Evolutionary conservation across 164 flowering plant genomes (phyloP), one percentile per base, ranked within the genome.

Genomic region (Chimonanthus salicifolius): DNA sequence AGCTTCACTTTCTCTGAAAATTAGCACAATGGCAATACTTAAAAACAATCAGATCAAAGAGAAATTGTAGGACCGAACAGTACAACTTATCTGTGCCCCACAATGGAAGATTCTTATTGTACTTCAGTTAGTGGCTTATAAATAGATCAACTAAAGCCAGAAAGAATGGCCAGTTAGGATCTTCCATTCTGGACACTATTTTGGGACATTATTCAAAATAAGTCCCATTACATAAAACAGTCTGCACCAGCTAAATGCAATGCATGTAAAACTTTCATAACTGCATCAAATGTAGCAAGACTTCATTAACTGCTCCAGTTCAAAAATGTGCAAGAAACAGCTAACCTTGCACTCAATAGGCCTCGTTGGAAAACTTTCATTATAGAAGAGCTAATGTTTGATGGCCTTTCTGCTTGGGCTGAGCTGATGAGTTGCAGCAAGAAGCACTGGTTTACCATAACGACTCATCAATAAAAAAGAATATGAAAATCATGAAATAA

Each of bases 331-430:
- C 50, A 6, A 51, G 65, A 69, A 18, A 51, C 62, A 46, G 58
- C 33, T 47, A 70, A 94, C 98, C 91, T 94, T 76, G 89, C 88
- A 83, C 77, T 84, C 77, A 94, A 58, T 70, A 92, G 97, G 71
- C 99, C 97, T 45, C 90, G 85, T 78, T 94, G 99, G 78, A 94
- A 91, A 75, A 92, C 73, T 80, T 81, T 92, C 93, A 94, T 89
- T 92, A 88, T 84, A 43, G 97, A 89, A 68, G 99, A 80, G 81
- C 95, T 91, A 78, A 94, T 77, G 75, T 80, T 91, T 68, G 88
- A 83, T n/a, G 78, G 69, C 78, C 65, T 85, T 77, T 91, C 99
- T 75, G 85, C 87, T 83, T 90, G 92, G 49, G 80, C 62, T 58
- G 97, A 86, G 83, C 76, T 90, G 77, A 91, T 88, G 74, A 94